Percentiles rank a stretch among this genome's conserved stretches.
These are phyloP conservation scores for Diaporthe helianthi DNA, from an alignment of 2,329 filamentous ascomycete species.

Conservation along the genomic window DNA sequence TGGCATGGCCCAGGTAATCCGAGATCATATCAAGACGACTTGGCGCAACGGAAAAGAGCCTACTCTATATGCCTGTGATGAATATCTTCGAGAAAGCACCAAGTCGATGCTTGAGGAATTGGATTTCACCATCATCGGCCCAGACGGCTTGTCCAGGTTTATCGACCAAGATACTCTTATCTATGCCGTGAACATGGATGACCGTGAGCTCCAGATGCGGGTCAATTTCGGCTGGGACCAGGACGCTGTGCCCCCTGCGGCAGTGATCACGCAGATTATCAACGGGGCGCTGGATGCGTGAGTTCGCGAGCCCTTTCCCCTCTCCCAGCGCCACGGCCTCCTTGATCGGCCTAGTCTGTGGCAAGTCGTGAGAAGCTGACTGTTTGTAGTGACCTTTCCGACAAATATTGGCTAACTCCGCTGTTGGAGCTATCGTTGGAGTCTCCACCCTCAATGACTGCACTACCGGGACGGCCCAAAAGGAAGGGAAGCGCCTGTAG, in stretches of 20 bases:
- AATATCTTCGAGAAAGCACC: neutral
- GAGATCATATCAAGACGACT: neutral
- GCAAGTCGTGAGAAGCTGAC: neutral
- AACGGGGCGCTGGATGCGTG: neutral
- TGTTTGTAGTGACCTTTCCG: neutral
- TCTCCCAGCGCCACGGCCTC: neutral
- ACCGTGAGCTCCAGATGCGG: neutral
- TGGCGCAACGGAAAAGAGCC: neutral
- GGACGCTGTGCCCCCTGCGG: neutral
- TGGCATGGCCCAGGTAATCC: neutral
- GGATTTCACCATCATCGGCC: neutral
- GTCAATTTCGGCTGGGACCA: neutral
- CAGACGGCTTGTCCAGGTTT: too few relatives aligned
- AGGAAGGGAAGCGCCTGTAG: neutral
- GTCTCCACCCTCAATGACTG: neutral
- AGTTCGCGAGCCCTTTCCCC: neutral
- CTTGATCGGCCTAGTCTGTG: too few relatives aligned
- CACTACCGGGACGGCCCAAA: neutral
- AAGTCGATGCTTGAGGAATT: neutral
- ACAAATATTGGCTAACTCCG: neutral
- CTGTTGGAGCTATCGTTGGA: neutral
- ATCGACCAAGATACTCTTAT: neutral
- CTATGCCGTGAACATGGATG: neutral
- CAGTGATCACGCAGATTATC: neutral
- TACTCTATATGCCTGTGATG: neutral